Evolutionary conservation across 208 protist genomes (phyloP).

Genomic region (Entamoeba histolytica): DNA sequence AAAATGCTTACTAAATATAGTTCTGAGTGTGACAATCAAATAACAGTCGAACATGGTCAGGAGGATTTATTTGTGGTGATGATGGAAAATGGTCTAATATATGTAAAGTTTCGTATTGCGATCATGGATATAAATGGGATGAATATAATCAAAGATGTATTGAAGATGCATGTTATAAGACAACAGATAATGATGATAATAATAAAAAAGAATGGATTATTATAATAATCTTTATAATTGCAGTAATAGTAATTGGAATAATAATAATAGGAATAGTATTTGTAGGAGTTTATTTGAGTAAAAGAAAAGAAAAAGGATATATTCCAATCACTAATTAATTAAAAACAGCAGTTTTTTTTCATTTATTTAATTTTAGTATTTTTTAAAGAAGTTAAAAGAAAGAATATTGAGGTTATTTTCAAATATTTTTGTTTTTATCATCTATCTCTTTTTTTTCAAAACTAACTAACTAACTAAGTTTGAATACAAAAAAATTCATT

Average conservation of each 20-base stretch:
- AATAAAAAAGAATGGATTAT: neutral
- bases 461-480: no score
- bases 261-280: neutral
- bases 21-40: neutral
- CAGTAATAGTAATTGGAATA: neutral
- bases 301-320: neutral
- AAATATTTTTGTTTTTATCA: no score
- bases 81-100: neutral
- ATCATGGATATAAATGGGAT: neutral
- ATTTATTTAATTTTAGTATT: no score
- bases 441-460: no score
- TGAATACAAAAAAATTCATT: no score
- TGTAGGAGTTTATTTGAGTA: neutral
- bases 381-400: no score
- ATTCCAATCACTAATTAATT: no score
- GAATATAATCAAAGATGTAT: neutral
- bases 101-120: neutral
- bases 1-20: neutral
- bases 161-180: neutral
- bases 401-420: no score
- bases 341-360: no score
- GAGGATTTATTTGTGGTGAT: neutral
- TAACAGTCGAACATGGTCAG: neutral
- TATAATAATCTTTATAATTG: neutral
- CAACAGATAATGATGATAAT: neutral